A percentile compares a stretch with the other conserved stretches of the same genome.
These are phyloP conservation scores for Metschnikowia rubicola DNA, from an alignment of 805 yeast species.

Conservation along the genomic window DNA sequence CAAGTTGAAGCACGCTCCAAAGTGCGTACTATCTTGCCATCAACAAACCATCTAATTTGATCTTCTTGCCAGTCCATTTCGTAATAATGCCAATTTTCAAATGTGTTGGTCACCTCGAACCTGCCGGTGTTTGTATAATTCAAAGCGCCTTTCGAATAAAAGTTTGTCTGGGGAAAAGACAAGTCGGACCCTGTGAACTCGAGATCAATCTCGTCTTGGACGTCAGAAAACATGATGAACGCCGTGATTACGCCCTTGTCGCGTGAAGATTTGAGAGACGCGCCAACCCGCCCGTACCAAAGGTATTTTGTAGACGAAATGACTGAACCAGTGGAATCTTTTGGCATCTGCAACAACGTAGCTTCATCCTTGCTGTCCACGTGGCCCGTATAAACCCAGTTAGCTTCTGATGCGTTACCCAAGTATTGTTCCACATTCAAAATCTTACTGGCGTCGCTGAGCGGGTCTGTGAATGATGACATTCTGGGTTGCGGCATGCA, in stretches of 20 bases:
- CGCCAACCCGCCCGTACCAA: conserved; percentile 84
- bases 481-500: conserved; percentile 89
- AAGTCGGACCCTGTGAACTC: conserved; percentile 81
- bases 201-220: conserved; percentile 86
- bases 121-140: conserved; percentile 60
- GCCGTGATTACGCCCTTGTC: conserved; percentile 81
- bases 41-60: conserved; percentile 63
- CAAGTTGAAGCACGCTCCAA: conserved; percentile 57
- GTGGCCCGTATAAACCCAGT: conserved; percentile 71
- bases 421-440: conserved; percentile 40
- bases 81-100: conserved; percentile 67
- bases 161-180: conserved; percentile 69
- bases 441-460: conserved; percentile 31
- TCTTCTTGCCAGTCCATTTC: conserved; percentile 83
- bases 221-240: conserved; percentile 74
- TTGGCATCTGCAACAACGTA: conserved; percentile 71
- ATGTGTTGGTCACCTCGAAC: conserved; percentile 49
- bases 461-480: conserved; percentile 42
- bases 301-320: conserved; percentile 72
- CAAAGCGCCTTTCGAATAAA: conserved; percentile 69
- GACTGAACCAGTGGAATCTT: conserved; percentile 71
- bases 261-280: conserved; percentile 69
- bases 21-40: conserved; percentile 66
- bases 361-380: conserved; percentile 48
- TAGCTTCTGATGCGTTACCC: conserved; percentile 66